phyloP scores from a whole-genome alignment of 352 stramenopile species.

The Albugo laibachii region DNA sequence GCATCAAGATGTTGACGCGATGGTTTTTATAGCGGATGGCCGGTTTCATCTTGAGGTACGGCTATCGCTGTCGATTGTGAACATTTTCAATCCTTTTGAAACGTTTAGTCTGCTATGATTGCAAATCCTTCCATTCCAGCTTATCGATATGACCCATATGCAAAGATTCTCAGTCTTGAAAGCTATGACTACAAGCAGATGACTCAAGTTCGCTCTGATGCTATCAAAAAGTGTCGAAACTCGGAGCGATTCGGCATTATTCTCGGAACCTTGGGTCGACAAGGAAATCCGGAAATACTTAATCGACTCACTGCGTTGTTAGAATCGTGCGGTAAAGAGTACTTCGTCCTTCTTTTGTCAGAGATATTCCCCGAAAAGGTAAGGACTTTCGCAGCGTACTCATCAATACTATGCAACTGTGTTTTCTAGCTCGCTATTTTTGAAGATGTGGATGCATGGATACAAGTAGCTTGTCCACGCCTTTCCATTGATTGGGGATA shows the following conservation, averaged over 20 bases:
- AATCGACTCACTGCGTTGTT: constrained; percentile 82
- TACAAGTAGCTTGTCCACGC: constrained; percentile 96
- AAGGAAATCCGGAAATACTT: constrained; percentile 96
- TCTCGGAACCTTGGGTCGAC: constrained; percentile 94
- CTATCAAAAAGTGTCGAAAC: constrained; percentile 45
- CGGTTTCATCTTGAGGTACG: constrained; percentile 96
- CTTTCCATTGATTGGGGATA: constrained; percentile 99
- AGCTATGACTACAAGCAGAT: constrained; percentile 94
- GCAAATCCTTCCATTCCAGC: constrained; percentile 90
- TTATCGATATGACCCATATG: constrained; percentile 98
- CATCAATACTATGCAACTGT: neutral
- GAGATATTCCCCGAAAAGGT: constrained; percentile 93
- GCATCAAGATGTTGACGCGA: constrained; percentile 63
- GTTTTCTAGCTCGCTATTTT: constrained; percentile 63
- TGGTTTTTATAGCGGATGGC: constrained; percentile 98
- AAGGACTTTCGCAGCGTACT: neutral
- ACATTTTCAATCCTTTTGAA: neutral
- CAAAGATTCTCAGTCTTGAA: constrained; percentile 92
- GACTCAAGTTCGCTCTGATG: constrained; percentile 78
- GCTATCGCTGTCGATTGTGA: neutral
- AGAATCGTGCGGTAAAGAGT: constrained; percentile 66
- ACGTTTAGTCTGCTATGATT: constrained; percentile 90
- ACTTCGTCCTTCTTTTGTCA: constrained; percentile 91
- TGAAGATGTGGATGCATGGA: constrained; percentile 88
- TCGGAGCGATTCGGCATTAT: constrained; percentile 92